These are phyloP conservation scores for Durio zibethinus DNA, from an alignment of 345 rosid species.

Conservation along the genomic window DNA sequence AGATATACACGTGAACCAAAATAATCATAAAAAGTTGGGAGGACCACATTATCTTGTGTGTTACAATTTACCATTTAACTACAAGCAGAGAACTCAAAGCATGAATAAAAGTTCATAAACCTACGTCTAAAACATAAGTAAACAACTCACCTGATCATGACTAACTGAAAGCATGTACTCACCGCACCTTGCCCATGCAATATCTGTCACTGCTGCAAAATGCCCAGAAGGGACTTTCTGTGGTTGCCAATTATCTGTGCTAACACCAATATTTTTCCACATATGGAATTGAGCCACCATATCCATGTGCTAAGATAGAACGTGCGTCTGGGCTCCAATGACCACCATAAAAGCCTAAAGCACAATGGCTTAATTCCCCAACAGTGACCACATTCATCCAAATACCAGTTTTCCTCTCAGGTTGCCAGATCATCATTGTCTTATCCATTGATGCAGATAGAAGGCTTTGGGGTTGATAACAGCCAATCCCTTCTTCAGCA, in stretches of 20 bases:
- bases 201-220: conserved; percentile 76
- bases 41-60: too few species aligned
- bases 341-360: conserved; percentile 95
- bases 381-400: conserved; percentile 98
- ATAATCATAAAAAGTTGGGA: not conserved
- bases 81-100: not conserved
- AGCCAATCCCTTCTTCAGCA: conserved; percentile 28
- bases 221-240: conserved; percentile 90
- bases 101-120: not conserved
- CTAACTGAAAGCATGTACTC: conserved; percentile 84
- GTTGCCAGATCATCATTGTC: conserved; percentile 99
- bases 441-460: conserved; percentile 97
- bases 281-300: conserved; percentile 89
- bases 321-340: conserved; percentile 77
- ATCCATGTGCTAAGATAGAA: conserved; percentile 86
- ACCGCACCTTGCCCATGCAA: conserved; percentile 72
- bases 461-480: conserved; percentile 67
- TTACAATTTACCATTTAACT: not conserved
- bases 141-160: conserved; percentile 76
- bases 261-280: conserved; percentile 70
- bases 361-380: conserved; percentile 95
- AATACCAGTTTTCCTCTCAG: conserved; percentile 77
- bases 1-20: not conserved
- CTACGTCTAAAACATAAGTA: not conserved
- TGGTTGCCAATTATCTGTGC: conserved; percentile 78